Evolutionary conservation across 129 eudicot genomes (phyloP).

Genomic region (Silybum marianum): DNA sequence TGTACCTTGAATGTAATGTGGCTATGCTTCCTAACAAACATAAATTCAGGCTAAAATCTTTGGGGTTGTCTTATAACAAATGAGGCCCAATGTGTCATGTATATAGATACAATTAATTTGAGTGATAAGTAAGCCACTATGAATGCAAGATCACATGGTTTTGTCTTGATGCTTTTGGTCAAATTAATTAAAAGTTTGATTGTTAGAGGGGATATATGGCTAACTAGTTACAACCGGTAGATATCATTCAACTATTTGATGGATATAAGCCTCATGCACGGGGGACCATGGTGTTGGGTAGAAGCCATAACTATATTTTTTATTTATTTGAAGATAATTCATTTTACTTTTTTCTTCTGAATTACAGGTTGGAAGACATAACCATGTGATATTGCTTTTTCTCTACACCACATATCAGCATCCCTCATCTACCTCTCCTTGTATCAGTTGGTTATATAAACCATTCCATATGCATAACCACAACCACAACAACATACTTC

Average conservation of each 20-base stretch:
- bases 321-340: too few relatives aligned
- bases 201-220: too few relatives aligned
- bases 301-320: too few relatives aligned
- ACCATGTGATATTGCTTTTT: neutral
- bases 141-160: too few relatives aligned
- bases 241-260: neutral
- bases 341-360: too few relatives aligned
- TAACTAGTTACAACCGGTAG: too few relatives aligned
- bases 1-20: neutral
- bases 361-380: neutral
- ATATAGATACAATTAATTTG: neutral
- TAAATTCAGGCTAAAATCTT: neutral
- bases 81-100: neutral
- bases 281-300: too few relatives aligned
- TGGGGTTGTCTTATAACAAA: neutral
- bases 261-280: too few relatives aligned
- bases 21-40: neutral
- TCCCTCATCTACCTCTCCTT: neutral
- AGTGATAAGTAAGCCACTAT: neutral
- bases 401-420: neutral
- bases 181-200: too few relatives aligned
- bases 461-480: neutral
- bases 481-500: neutral
- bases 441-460: neutral
- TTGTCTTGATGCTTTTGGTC: too few relatives aligned